Percentiles rank a stretch among this genome's conserved stretches.
Evolutionary conservation across 805 yeast species (phyloP).

Genomic region (Zygosaccharomyces lentus): DNA sequence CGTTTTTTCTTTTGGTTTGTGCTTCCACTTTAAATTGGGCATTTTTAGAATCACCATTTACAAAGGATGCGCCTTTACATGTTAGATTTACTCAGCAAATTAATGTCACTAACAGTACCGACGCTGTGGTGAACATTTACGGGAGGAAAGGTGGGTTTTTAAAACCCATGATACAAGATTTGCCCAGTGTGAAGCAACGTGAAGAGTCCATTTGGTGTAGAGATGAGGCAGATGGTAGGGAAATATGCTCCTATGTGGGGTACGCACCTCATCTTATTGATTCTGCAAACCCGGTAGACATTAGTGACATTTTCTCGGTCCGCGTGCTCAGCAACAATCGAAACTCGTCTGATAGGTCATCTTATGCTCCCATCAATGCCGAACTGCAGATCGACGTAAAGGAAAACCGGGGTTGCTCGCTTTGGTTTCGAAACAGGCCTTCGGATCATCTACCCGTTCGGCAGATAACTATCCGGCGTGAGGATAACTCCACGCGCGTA

Average conservation of each 20-base stretch:
- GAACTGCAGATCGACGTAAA: slow-evolving; percentile 54
- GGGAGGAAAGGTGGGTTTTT: slow-evolving; percentile 50
- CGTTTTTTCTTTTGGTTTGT: slow-evolving; percentile 38
- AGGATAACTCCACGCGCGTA: slow-evolving; percentile 35
- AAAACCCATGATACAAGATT: slow-evolving; percentile 45
- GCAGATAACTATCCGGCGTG: slow-evolving; percentile 50
- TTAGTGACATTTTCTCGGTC: slow-evolving; percentile 43
- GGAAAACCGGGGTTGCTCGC: slow-evolving; percentile 60
- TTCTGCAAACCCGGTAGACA: slow-evolving; percentile 34
- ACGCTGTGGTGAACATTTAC: slow-evolving; percentile 42
- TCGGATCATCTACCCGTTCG: slow-evolving; percentile 56
- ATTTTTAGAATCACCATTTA: slow-evolving; percentile 52
- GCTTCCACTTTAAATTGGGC: slow-evolving; percentile 39
- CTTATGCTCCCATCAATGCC: slow-evolving; percentile 62
- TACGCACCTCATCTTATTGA: slow-evolving; percentile 45
- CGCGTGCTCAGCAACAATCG: slow-evolving; percentile 50
- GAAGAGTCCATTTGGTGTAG: slow-evolving; percentile 36
- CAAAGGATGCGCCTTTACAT: slow-evolving; percentile 60
- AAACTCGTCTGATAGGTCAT: slow-evolving; percentile 41
- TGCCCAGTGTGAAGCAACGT: slow-evolving; percentile 56
- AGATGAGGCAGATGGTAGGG: slow-evolving; percentile 43
- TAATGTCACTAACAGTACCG: slow-evolving; percentile 38
- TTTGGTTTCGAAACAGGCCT: slow-evolving; percentile 51
- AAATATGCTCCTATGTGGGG: slow-evolving; percentile 50
- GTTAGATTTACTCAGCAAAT: slow-evolving; percentile 63